These are phyloP conservation scores for Persicaria maculosa DNA, from an alignment of 148 eudicot genomes.

Conservation along the genomic window DNA sequence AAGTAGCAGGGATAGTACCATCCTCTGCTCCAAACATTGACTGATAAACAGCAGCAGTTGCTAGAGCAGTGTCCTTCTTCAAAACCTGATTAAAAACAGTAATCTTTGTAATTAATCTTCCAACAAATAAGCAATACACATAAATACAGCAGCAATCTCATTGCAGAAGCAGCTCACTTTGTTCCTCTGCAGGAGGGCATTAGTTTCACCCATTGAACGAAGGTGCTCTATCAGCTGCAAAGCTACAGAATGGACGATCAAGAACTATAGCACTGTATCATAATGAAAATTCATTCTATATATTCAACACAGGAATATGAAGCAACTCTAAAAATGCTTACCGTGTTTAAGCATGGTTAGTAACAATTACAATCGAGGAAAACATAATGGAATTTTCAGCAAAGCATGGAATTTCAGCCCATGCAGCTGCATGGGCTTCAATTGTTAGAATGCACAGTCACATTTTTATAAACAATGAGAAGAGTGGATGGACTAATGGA, in stretches of 20 bases:
- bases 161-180: conserved; percentile 35
- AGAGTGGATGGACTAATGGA: neutral
- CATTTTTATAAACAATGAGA: neutral
- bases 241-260: conserved; percentile 37
- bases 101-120: neutral
- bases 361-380: neutral
- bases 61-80: conserved; percentile 88
- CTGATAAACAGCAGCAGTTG: conserved; percentile 91
- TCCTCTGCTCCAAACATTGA: conserved; percentile 98
- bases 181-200: conserved; percentile 78
- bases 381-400: neutral
- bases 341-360: neutral
- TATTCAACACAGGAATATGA: neutral
- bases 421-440: neutral
- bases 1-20: conserved; percentile 91
- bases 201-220: conserved; percentile 95
- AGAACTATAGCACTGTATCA: neutral
- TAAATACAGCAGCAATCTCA: neutral
- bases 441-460: neutral
- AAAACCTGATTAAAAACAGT: conserved; percentile 37
- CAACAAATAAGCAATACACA: neutral
- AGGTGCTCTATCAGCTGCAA: conserved; percentile 95
- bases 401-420: neutral
- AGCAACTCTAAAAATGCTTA: neutral
- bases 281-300: neutral